A percentile compares a stretch with the other conserved stretches of the same genome.
Evolutionary conservation across 2,329 filamentous ascomycete species (phyloP).

Genomic region (Elsinoe arachidis): DNA sequence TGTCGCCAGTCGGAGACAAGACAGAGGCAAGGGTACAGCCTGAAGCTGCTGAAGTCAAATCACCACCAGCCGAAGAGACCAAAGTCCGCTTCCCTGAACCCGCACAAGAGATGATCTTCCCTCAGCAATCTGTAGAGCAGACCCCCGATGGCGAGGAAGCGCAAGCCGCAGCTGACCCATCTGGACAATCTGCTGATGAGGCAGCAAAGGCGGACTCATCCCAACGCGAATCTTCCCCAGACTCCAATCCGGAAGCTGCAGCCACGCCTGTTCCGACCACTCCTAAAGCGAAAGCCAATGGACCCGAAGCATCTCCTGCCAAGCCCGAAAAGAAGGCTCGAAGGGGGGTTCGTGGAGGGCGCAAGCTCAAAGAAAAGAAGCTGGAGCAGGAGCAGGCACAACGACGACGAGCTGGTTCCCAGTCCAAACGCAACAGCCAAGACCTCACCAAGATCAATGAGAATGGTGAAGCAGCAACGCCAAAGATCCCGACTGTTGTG

Average conservation of each 20-base stretch:
- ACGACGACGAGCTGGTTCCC: constrained; percentile 13
- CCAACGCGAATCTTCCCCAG: constrained; percentile 8
- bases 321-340: constrained; percentile 41
- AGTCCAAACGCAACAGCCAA: constrained; percentile 14
- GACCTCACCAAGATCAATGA: constrained; percentile 24
- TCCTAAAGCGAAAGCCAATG: not conserved
- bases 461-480: constrained; percentile 18
- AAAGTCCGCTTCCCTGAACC: constrained; percentile 23
- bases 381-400: constrained; percentile 18
- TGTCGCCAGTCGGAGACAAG: not conserved
- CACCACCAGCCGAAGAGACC: not conserved
- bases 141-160: constrained; percentile 11
- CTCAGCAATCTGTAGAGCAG: constrained; percentile 16
- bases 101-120: constrained; percentile 28
- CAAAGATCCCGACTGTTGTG: constrained; percentile 21
- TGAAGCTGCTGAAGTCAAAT: not conserved
- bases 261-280: not conserved
- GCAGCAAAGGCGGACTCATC: constrained; percentile 5
- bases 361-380: constrained; percentile 25
- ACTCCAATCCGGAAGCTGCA: constrained; percentile 12
- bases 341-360: constrained; percentile 33
- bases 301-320: constrained; percentile 11
- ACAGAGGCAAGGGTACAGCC: not conserved
- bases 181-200: constrained; percentile 16
- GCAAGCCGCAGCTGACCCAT: constrained; percentile 9